Evolutionary conservation across 169 alveolate genomes (phyloP).

Genomic region (Cryptosporidium meleagridis): DNA sequence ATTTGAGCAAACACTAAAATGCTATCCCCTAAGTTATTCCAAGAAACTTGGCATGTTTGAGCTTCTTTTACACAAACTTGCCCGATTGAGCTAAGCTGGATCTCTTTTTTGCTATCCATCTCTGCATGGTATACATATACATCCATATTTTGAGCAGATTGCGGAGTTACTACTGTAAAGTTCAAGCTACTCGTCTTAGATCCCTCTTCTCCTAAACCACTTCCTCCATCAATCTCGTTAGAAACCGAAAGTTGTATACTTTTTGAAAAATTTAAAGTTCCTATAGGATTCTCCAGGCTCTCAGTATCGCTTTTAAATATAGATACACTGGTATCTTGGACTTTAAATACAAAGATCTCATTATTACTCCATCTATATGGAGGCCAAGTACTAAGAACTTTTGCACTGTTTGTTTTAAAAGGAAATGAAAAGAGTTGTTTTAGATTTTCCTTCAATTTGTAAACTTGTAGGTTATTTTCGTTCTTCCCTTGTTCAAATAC

Average conservation of each 20-base stretch:
- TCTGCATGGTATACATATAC: constrained; percentile 43
- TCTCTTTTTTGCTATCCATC: background rate
- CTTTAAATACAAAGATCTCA: constrained; percentile 69
- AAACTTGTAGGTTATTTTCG: constrained; percentile 33
- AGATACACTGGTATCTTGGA: constrained; percentile 66
- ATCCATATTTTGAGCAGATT: constrained; percentile 21
- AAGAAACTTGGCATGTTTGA: constrained; percentile 47
- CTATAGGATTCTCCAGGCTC: constrained; percentile 37
- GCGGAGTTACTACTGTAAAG: constrained; percentile 36
- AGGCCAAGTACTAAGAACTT: constrained; percentile 72
- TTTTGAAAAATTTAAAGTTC: constrained; percentile 27
- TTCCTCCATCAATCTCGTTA: background rate
- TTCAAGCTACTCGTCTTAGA: background rate
- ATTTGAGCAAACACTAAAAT: constrained; percentile 39
- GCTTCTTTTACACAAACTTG: constrained; percentile 11
- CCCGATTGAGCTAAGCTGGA: constrained; percentile 6
- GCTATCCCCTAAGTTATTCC: constrained; percentile 49
- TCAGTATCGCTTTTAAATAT: constrained; percentile 55
- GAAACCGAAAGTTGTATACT: constrained; percentile 55
- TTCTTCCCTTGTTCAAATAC: constrained; percentile 38
- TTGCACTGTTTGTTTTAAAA: constrained; percentile 65
- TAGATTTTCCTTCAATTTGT: constrained; percentile 10
- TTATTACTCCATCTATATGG: constrained; percentile 73
- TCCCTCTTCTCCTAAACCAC: background rate
- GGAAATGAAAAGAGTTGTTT: constrained; percentile 42